Evolutionary conservation across 2,329 filamentous ascomycete genomes (phyloP).

Genomic region (Meredithiella fracta): DNA sequence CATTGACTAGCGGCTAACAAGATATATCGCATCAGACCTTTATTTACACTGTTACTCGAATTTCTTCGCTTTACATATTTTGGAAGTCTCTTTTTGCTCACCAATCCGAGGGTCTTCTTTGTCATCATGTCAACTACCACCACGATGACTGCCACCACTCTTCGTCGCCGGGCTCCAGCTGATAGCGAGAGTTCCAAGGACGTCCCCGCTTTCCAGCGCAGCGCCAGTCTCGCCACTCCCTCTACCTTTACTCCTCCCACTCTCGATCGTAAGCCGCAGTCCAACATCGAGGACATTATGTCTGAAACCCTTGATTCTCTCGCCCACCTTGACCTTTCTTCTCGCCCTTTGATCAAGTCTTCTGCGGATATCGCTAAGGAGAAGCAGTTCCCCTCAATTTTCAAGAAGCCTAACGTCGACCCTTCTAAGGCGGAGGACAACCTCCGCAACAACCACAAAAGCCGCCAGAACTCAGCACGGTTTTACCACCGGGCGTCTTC

Average conservation of each 20-base stretch:
- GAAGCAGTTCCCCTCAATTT: not conserved
- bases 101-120: not conserved
- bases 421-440: slow-evolving; percentile 18
- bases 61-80: too few species aligned
- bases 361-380: not conserved
- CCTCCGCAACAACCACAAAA: slow-evolving; percentile 19
- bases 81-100: not conserved
- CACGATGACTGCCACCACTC: slow-evolving; percentile 1
- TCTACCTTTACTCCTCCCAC: slow-evolving; percentile 32
- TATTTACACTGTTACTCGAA: too few species aligned
- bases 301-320: slow-evolving; percentile 47
- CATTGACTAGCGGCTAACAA: too few species aligned
- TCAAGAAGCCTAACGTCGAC: slow-evolving; percentile 18
- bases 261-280: slow-evolving; percentile 50
- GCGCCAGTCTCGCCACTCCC: slow-evolving; percentile 24
- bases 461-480: slow-evolving; percentile 27
- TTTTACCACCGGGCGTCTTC: slow-evolving; percentile 11
- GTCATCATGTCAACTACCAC: slow-evolving; percentile 16
- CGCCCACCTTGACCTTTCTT: slow-evolving; percentile 21
- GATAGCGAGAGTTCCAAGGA: slow-evolving; percentile 18
- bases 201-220: slow-evolving; percentile 19
- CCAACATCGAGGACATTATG: slow-evolving; percentile 54
- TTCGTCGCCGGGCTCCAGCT: slow-evolving; percentile 21
- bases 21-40: too few species aligned
- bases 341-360: slow-evolving; percentile 17